Evolutionary conservation across 768 basidiomycete genomes (phyloP), one percentile per base, ranked within the genome.

Genomic region (Mycena kentingensis): DNA sequence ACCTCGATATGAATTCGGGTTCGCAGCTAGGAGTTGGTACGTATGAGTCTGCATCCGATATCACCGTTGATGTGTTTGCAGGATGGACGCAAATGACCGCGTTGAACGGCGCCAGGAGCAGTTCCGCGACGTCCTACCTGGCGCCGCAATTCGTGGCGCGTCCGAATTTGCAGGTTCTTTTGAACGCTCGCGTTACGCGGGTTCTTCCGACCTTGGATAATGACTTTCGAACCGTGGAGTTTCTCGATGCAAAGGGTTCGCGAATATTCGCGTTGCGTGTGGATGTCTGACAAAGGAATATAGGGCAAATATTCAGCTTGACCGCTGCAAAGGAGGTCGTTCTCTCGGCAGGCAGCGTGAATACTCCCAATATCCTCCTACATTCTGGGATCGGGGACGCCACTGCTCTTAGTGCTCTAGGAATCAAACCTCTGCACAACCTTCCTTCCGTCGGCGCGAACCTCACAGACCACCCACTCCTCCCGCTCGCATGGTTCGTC

Each of bases 1-100:
- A 66, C 41, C 50, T 60, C 10, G 74, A 76, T 51, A 68, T 62
- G 25, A 69, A 68, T 46, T 66, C 64, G 4, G 72, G 71, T 3
- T 59, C 66, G 41, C 60, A 66, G 5, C 58, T 73, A 5, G 71
- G 72, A 3, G 48, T 73, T 22, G 69, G 72, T 57, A 41, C 26
- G 64, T n/a, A 19, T 56, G 6, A 1, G 1, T 47, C 2, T 13
- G 41, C 8, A 25, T 2, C 7, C 11, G 28, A 26, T 32, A 18
- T 27, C 10, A 52, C 35, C 6, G 34, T 36, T 28, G 22, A 42
- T n/a, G 13, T 6, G 8, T 19, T 21, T 21, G 10, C n/a, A 60
- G 61, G 54, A 25, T 62, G 49, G 52, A 21, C 24, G 8, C 58
- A 62, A 32, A 27, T 29, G 10, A 46, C 54, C 1, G 49, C 55